These are phyloP conservation scores for Coemansia sp. DNA, from an alignment of 192 early-diverging fungal genomes.

Conservation along the genomic window DNA sequence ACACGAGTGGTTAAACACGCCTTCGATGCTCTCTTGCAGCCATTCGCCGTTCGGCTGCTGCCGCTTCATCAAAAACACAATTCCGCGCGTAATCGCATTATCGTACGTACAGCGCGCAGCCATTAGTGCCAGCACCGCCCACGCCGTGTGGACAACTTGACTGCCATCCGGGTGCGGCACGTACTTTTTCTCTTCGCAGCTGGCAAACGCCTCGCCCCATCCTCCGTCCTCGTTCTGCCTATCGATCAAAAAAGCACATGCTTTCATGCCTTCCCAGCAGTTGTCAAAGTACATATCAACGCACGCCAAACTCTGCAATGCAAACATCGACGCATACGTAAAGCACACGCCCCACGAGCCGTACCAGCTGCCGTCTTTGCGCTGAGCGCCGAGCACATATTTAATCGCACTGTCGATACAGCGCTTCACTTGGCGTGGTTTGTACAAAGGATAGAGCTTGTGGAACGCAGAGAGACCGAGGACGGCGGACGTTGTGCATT, in stretches of 20 bases:
- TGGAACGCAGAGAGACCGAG: conserved; percentile 78
- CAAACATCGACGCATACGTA: conserved; percentile 94
- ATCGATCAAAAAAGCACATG: conserved; percentile 87
- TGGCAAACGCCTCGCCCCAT: conserved; percentile 95
- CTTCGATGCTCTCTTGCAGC: conserved; percentile 96
- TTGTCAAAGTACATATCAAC: conserved; percentile 81
- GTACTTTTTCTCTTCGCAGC: conserved; percentile 49
- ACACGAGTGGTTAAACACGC: conserved; percentile 94
- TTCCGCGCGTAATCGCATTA: conserved; percentile 60
- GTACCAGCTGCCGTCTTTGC: conserved; percentile 86
- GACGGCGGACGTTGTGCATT: conserved; percentile 93
- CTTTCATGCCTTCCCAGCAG: conserved; percentile 66
- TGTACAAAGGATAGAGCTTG: conserved; percentile 76
- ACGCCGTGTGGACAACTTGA: conserved; percentile 92
- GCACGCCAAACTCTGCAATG: conserved; percentile 76
- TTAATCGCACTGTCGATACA: conserved; percentile 59
- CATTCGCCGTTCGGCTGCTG: conserved; percentile 93
- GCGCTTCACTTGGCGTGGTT: conserved; percentile 72
- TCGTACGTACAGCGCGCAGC: conserved; percentile 82
- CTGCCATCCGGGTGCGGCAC: conserved; percentile 56
- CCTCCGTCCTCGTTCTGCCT: conserved; percentile 91
- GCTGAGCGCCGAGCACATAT: conserved; percentile 75
- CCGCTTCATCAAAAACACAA: conserved; percentile 72
- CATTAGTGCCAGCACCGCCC: conserved; percentile 84
- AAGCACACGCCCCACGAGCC: conserved; percentile 98